Evolutionary conservation across 129 eudicot species (phyloP).

Genomic region (Flaveria bidentis): DNA sequence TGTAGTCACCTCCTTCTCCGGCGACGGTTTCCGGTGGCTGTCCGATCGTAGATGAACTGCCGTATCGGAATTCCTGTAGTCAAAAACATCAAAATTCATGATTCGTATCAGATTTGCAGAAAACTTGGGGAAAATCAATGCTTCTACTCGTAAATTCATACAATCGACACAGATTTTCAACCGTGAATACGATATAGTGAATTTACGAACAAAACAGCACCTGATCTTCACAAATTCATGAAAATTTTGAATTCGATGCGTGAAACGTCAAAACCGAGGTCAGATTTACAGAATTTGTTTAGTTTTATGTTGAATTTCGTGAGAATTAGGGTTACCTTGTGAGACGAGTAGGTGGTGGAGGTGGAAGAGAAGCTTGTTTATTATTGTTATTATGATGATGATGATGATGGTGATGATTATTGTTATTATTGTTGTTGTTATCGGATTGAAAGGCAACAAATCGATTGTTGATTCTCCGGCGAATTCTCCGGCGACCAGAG

Average conservation of each 20-base stretch:
- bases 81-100: not conserved
- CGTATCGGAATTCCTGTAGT: conserved; percentile 47
- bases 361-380: conserved; percentile 16
- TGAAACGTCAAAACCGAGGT: not conserved
- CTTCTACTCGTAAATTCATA: not conserved
- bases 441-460: conserved; percentile 31
- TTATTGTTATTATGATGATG: conserved; percentile 9
- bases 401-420: not conserved
- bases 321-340: conserved; percentile 38
- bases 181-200: not conserved
- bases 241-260: not conserved
- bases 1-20: conserved; percentile 46
- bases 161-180: not conserved
- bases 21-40: conserved; percentile 43
- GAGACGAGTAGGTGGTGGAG: conserved; percentile 36
- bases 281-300: not conserved
- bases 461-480: conserved; percentile 47
- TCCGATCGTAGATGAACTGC: conserved; percentile 43
- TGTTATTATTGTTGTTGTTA: conserved; percentile 5
- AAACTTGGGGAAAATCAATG: not conserved
- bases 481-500: conserved; percentile 41
- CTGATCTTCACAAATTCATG: conserved; percentile 12
- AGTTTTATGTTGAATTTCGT: not conserved
- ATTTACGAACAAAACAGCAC: conserved; percentile 14
- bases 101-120: not conserved